Conservation (phyloP, 2,329 filamentous ascomycete species). For the Botrytis hyacinthi region DNA sequence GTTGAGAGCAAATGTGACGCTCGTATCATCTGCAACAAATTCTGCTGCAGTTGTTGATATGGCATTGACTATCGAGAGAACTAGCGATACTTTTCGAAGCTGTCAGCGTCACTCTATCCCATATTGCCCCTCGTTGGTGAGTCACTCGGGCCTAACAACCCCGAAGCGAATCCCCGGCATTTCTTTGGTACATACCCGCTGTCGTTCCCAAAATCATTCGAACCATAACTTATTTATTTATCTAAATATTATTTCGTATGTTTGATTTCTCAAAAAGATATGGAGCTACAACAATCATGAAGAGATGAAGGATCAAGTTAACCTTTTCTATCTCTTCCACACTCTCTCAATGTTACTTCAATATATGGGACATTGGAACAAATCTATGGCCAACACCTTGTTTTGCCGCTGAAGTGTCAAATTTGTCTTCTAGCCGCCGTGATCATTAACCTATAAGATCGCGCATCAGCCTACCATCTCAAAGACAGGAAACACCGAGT, state of each 20-base stretch:
- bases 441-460: conserved; percentile 1
- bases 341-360: not conserved
- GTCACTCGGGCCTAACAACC: not conserved
- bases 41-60: conserved; percentile 18
- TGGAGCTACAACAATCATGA: not conserved
- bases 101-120: not conserved
- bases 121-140: not conserved
- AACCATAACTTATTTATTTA: conserved; percentile 2
- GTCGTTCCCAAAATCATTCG: conserved; percentile 1
- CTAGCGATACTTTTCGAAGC: conserved; percentile 7
- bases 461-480: not conserved
- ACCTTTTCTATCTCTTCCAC: not conserved
- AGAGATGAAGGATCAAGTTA: not conserved
- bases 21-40: conserved; percentile 46
- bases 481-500: not conserved
- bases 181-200: conserved; percentile 8
- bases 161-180: not conserved
- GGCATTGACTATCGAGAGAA: conserved; percentile 6
- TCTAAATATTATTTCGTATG: not conserved
- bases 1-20: conserved; percentile 51
- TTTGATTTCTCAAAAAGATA: not conserved
- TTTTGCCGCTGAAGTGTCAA: not conserved
- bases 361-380: not conserved
- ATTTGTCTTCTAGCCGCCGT: conserved; percentile 12
- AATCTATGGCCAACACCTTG: not conserved